Base-by-base conservation (phyloP, 768 basidiomycete species). In the Hypholoma sublateritium region DNA sequence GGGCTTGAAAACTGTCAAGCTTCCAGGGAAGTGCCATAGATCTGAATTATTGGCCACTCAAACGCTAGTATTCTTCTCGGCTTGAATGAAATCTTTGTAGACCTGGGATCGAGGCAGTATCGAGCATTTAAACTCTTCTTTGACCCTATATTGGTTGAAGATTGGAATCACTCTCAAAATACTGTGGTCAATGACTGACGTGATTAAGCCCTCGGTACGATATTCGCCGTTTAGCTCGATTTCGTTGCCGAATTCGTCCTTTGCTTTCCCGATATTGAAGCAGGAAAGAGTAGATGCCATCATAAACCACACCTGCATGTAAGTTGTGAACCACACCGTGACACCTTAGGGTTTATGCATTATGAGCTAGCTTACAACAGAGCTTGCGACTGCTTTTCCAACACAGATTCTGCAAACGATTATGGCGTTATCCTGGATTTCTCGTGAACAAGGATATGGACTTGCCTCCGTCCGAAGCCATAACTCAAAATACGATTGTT, bases 401-500 rank as follows among this genome's bases (percentile, higher is more conserved):
- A 42, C 46, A 16, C 54, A 55, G 17, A 54, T 35, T 46, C 53
- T 54, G 19, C 9, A 3, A 44, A 43, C 4, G n/a, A 22, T 13
- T 22, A 6, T 32, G 6, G 9, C 17, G n/a, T n/a, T 46, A 11
- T 12, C 8, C 24, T 28, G 12, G 25, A 13, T 45, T 28, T 19
- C 4, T n/a, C 14, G 17, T 17, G 11, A 5, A 41, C 6, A 13
- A 35, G 11, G 49, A 17, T 50, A 50, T 35, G 6, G 25, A 8
- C 22, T 17, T 35, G 25, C 52, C 52, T 22, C 24, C 60, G 34
- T 7, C 60, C 60, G 37, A 58, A 61, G n/a, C 57, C 57, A 36
- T 53, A 61, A 7, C 54, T 53, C 4, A 58, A 19, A 17, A 58
- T 47, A 46, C 17, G 65, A 63, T 53, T 70, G 54, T 43, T 57